Percentiles rank a stretch among this genome's conserved stretches.
These are phyloP conservation scores for Candida adriatica DNA, from an alignment of 805 yeast genomes.

Conservation along the genomic window DNA sequence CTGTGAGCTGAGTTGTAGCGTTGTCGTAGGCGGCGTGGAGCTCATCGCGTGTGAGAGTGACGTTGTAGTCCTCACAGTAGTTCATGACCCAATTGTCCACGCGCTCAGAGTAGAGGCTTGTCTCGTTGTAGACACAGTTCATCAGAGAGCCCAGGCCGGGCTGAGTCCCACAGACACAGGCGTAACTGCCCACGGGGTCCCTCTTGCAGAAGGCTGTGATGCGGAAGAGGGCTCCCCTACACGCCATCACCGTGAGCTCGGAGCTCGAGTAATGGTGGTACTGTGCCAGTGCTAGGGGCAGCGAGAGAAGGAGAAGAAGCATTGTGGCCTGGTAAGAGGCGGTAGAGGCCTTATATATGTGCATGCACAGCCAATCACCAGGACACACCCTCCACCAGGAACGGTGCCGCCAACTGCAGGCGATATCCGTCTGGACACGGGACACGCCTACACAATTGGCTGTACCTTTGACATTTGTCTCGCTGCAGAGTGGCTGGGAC, in stretches of 20 bases:
- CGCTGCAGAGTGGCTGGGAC: not conserved
- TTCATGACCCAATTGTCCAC: constrained; percentile 22
- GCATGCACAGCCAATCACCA: not conserved
- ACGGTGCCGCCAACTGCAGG: no score
- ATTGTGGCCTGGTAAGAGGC: not conserved
- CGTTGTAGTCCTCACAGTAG: constrained; percentile 20
- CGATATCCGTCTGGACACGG: no score
- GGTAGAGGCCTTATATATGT: not conserved
- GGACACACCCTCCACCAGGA: no score
- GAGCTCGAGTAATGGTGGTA: constrained; percentile 15
- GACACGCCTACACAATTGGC: no score
- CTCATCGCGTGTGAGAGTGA: constrained; percentile 26
- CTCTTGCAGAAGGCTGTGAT: constrained; percentile 21
- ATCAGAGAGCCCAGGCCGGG: constrained; percentile 26
- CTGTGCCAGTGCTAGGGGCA: constrained; percentile 1
- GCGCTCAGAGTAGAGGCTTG: constrained; percentile 6
- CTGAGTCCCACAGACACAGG: constrained; percentile 23
- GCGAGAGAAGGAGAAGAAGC: not conserved
- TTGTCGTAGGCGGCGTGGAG: constrained; percentile 34
- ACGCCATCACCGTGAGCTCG: constrained; percentile 17
- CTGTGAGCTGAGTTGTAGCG: constrained; percentile 36
- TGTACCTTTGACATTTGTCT: no score
- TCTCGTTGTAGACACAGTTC: constrained; percentile 23
- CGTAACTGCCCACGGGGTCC: constrained; percentile 16
- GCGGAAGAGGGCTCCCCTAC: constrained; percentile 20